phyloP scores from a whole-genome alignment of 352 stramenopile species.

The Detonula confervacea region DNA sequence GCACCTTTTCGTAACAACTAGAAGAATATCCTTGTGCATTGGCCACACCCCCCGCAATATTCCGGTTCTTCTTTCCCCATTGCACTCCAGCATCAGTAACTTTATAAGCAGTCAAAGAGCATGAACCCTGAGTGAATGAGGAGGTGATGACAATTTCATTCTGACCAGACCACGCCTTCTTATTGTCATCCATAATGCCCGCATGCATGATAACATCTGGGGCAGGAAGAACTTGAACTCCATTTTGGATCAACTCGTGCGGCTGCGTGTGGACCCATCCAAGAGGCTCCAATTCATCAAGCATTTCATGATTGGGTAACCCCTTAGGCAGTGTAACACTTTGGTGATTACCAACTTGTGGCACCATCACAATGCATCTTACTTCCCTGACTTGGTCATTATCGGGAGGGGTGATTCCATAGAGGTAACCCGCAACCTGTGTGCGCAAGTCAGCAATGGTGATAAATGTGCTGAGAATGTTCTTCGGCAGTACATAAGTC shows the following conservation, averaged over 20 bases:
- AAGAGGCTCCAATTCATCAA: conserved; percentile 97
- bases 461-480: conserved; percentile 99
- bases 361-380: conserved; percentile 98
- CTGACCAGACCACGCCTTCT: conserved; percentile 94
- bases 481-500: conserved; percentile 99
- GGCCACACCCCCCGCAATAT: conserved; percentile 90
- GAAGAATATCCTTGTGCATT: conserved; percentile 94
- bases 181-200: conserved; percentile 96
- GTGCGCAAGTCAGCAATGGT: conserved; percentile 97
- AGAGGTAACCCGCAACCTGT: conserved; percentile 98
- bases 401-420: conserved; percentile 97
- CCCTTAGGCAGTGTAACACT: conserved; percentile 96
- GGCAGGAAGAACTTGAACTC: conserved; percentile 85
- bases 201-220: conserved; percentile 96
- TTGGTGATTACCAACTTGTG: conserved; percentile 98
- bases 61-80: conserved; percentile 98
- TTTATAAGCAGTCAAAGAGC: conserved; percentile 98
- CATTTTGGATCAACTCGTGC: conserved; percentile 96
- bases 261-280: conserved; percentile 99
- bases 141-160: conserved; percentile 98
- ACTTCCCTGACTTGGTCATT: conserved; percentile 99
- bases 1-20: conserved; percentile 98
- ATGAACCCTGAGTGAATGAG: conserved; percentile 99
- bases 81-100: conserved; percentile 96
- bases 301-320: conserved; percentile 95